Evolutionary conservation across 164 flowering plant species (phyloP), one percentile per base, ranked within the genome.

Genomic region (Magnolia kwangsiensis): DNA sequence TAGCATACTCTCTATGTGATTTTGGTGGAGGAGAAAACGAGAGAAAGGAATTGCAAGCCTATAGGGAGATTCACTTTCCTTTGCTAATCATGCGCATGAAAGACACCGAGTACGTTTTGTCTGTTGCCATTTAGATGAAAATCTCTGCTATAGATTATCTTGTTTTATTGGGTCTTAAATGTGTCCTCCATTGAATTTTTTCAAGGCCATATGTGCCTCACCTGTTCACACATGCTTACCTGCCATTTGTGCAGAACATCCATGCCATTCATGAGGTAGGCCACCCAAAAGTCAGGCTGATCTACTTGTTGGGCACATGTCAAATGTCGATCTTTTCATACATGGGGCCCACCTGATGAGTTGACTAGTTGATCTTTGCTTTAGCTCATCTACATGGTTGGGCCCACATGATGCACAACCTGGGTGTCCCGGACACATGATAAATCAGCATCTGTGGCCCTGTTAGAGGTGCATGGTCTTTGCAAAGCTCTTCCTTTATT

Each of bases 21-120:
- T 96, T 96, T 84, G 99, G 98, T 51, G 98, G 98, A 70, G 98
- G 97, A 64, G 90, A 89, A 78, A 80, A 73, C 20, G 99, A 96
- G 86, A 86, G 70, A 69, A 88, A 82, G 79, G 96, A 96, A 76
- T 92, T 96, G 67, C 89, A 90, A 78, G 83, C 91, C 73, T 96
- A 96, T 81, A 82, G 99, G 80, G 91, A 90, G 80, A 79, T 55
- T 69, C 97, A 96, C 81, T 96, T 96, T 81, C 93, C 99, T 55
- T 74, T 91, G 73, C 88, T 94, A 50, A 75, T 92, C 20, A 85
- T 88, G 82, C 96, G 98, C 21, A 72, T 91, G 78, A 90, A 86
- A 79, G 85, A 75, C 6, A 83, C 88, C 1, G 82, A 83, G 98
- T 94, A 87, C 31, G 88, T 58, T 74, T 23, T 6, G 13, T 63